Conservation (phyloP, 2,329 filamentous ascomycete species). For the Metarhizium brunneum region DNA sequence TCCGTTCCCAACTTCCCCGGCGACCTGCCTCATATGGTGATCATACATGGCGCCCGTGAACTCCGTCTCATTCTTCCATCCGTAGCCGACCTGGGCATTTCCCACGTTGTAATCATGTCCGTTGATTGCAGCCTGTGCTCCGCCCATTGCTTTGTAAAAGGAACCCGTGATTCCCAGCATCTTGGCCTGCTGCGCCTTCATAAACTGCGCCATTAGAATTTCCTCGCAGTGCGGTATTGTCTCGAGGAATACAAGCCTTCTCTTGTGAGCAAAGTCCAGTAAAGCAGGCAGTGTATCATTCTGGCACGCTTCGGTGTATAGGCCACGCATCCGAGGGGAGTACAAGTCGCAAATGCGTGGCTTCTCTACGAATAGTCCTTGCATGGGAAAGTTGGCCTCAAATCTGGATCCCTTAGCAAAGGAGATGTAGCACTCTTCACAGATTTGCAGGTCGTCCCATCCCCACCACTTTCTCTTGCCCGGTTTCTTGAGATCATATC, state of each 20-base stretch:
- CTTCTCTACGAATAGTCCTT: slow-evolving; percentile 10
- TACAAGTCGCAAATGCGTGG: slow-evolving; percentile 27
- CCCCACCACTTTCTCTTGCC: slow-evolving; percentile 23
- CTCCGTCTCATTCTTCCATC: slow-evolving; percentile 19
- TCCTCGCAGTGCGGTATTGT: slow-evolving; percentile 9
- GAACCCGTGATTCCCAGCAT: slow-evolving; percentile 16
- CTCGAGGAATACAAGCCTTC: slow-evolving; percentile 4
- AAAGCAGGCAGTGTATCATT: slow-evolving; percentile 9
- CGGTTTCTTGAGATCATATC: background rate
- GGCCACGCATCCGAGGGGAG: slow-evolving; percentile 24
- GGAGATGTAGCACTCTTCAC: slow-evolving; percentile 25
- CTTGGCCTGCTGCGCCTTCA: slow-evolving; percentile 16
- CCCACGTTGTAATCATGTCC: slow-evolving; percentile 18
- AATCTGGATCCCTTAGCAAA: slow-evolving; percentile 20
- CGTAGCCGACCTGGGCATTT: slow-evolving; percentile 21
- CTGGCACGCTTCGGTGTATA: slow-evolving; percentile 21
- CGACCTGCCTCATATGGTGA: slow-evolving; percentile 17
- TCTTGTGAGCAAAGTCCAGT: slow-evolving; percentile 14
- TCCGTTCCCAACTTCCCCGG: slow-evolving; percentile 6
- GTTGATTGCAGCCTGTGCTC: slow-evolving; percentile 4
- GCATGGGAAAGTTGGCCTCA: slow-evolving; percentile 19
- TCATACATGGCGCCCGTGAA: slow-evolving; percentile 21
- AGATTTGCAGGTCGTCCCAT: slow-evolving; percentile 25
- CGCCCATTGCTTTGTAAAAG: slow-evolving; percentile 15
- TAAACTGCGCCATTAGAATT: slow-evolving; percentile 17